These are phyloP conservation scores for Triticum turgidum DNA, from an alignment of 176 grass and related monocot genomes.

Conservation along the genomic window DNA sequence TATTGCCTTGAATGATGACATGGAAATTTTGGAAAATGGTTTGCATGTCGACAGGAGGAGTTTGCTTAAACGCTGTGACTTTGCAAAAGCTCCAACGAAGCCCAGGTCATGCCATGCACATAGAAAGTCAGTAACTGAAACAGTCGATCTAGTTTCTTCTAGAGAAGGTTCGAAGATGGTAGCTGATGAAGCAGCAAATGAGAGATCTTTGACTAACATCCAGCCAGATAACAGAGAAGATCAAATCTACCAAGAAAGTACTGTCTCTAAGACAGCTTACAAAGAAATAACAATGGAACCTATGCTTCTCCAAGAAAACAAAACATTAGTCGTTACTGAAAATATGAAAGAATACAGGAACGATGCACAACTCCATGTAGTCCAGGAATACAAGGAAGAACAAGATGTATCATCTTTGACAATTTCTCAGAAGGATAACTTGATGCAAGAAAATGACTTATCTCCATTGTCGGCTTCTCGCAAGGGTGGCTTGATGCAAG, in stretches of 20 bases:
- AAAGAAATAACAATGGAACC: constrained; percentile 10
- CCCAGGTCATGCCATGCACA: constrained; percentile 45
- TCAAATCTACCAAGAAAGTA: constrained; percentile 28
- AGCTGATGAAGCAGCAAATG: constrained; percentile 29
- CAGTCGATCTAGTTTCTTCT: constrained; percentile 29
- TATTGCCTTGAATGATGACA: constrained; percentile 5
- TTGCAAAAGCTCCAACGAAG: constrained; percentile 60
- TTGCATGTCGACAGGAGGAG: constrained; percentile 21
- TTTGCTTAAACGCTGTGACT: constrained; percentile 54
- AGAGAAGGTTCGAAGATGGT: constrained; percentile 37
- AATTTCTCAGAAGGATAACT: constrained; percentile 25
- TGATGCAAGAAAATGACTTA: constrained; percentile 31
- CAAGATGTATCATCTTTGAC: not conserved
- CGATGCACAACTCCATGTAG: constrained; percentile 26
- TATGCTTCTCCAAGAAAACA: constrained; percentile 33
- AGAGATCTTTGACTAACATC: constrained; percentile 19
- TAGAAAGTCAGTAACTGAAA: constrained; percentile 39
- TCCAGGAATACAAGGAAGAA: constrained; percentile 44
- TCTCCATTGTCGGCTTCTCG: constrained; percentile 30
- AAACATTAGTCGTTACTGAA: constrained; percentile 18
- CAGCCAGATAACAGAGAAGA: constrained; percentile 30
- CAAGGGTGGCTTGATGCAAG: constrained; percentile 31
- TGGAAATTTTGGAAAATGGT: constrained; percentile 22
- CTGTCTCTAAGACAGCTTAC: constrained; percentile 6
- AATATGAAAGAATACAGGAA: constrained; percentile 40